Evolutionary conservation across 129 eudicot genomes (phyloP).

Genomic region (Artemisia tridentata): DNA sequence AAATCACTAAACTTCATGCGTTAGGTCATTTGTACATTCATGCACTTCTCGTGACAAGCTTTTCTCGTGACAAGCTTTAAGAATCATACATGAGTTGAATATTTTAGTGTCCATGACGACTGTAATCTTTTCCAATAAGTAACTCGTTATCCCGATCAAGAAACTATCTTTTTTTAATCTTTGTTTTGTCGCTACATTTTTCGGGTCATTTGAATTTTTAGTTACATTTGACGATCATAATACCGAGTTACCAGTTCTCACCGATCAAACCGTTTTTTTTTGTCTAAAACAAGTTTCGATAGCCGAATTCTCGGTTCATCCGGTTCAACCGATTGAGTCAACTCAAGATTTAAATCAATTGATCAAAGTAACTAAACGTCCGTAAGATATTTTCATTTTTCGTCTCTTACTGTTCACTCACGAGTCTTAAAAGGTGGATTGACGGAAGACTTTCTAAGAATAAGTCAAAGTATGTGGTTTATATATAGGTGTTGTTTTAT

Average conservation of each 20-base stretch:
- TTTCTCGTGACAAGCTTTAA: slow-evolving; percentile 11
- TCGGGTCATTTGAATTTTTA: too few species aligned
- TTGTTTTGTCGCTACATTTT: too few species aligned
- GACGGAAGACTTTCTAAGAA: not conserved
- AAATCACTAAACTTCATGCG: too few species aligned
- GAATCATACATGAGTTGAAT: slow-evolving; percentile 10
- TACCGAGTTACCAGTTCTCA: too few species aligned
- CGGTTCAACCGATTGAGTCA: too few species aligned
- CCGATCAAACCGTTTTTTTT: too few species aligned
- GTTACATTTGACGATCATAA: too few species aligned
- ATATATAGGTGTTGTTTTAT: not conserved
- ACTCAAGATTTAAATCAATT: too few species aligned
- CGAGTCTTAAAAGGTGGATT: slow-evolving; percentile 24
- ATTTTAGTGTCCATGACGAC: not conserved
- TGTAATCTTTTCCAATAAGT: not conserved
- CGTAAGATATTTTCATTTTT: too few species aligned
- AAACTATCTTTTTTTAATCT: not conserved
- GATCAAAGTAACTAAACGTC: too few species aligned
- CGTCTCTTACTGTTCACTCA: not conserved
- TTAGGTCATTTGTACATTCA: not conserved
- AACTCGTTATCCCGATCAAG: not conserved
- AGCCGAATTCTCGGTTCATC: too few species aligned
- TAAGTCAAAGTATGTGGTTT: not conserved
- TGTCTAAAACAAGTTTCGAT: too few species aligned
- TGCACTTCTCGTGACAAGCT: slow-evolving; percentile 12